Evolutionary conservation across 163 green algal species (phyloP).

Genomic region (Chlorella variabilis): DNA sequence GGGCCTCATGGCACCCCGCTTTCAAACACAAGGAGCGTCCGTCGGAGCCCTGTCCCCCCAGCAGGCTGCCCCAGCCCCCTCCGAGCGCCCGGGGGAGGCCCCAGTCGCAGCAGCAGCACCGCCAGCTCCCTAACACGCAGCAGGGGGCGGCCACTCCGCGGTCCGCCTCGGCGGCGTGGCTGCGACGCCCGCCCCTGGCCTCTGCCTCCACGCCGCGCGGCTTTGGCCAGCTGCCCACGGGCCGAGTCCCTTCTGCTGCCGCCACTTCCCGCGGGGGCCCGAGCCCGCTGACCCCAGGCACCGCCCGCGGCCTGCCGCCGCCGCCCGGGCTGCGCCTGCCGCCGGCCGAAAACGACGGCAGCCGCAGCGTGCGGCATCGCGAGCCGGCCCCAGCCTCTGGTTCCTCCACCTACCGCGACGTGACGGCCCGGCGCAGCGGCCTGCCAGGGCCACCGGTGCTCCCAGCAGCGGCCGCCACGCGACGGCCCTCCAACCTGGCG

Average conservation of each 20-base stretch:
- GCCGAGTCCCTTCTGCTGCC: too few relatives aligned
- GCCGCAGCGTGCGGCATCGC: not conserved
- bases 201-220: slow-evolving; percentile 4
- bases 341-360: not conserved
- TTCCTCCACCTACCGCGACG: slow-evolving; percentile 14
- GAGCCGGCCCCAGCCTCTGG: not conserved
- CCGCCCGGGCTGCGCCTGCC: not conserved
- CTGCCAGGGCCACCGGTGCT: not conserved
- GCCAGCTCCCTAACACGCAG: not conserved
- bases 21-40: too few relatives aligned
- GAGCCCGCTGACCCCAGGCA: not conserved
- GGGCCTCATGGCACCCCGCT: too few relatives aligned
- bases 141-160: not conserved
- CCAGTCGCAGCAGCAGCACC: not conserved
- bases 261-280: too few relatives aligned
- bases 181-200: not conserved
- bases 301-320: not conserved
- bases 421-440: not conserved
- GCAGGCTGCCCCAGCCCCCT: not conserved
- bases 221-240: not conserved
- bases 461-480: too few relatives aligned
- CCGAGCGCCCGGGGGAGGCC: not conserved
- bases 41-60: too few relatives aligned
- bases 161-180: too few relatives aligned
- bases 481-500: too few relatives aligned